A percentile compares a stretch with the other conserved stretches of the same genome.
These are phyloP conservation scores for Cystobasidiaceae sp. DNA, from an alignment of 1,284 basidiomycete genomes.

Conservation along the genomic window DNA sequence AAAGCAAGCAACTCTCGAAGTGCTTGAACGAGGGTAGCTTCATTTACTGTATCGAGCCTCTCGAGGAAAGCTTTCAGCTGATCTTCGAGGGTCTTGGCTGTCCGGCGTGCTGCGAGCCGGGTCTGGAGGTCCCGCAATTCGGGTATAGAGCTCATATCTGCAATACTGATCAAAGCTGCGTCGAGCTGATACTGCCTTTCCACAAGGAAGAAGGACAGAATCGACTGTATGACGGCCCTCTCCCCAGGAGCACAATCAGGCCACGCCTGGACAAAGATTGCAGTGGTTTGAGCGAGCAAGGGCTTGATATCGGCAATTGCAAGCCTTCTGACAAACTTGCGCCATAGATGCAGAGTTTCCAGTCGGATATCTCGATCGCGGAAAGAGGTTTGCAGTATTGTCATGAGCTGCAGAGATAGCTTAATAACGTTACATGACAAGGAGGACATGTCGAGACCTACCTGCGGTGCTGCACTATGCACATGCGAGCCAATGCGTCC, in stretches of 20 bases:
- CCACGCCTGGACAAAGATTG: constrained; percentile 79
- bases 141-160: constrained; percentile 65
- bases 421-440: not conserved
- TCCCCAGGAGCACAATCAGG: constrained; percentile 56
- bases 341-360: constrained; percentile 76
- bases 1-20: constrained; percentile 73
- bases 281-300: constrained; percentile 80
- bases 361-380: constrained; percentile 65
- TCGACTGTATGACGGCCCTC: constrained; percentile 57
- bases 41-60: constrained; percentile 72
- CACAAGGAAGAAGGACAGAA: constrained; percentile 66
- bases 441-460: not conserved
- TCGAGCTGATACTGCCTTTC: constrained; percentile 59
- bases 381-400: constrained; percentile 87
- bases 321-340: constrained; percentile 68
- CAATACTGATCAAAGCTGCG: constrained; percentile 66
- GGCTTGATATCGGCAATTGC: constrained; percentile 69
- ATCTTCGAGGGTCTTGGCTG: constrained; percentile 54
- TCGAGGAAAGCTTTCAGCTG: constrained; percentile 67
- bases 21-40: constrained; percentile 69
- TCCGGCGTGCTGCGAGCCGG: constrained; percentile 55
- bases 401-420: constrained; percentile 68
- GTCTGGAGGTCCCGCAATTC: constrained; percentile 57
- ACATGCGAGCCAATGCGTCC: constrained; percentile 10
- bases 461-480: constrained; percentile 13